These are phyloP conservation scores for Candida coquimbonensis DNA, from an alignment of 805 yeast genomes.

Conservation along the genomic window DNA sequence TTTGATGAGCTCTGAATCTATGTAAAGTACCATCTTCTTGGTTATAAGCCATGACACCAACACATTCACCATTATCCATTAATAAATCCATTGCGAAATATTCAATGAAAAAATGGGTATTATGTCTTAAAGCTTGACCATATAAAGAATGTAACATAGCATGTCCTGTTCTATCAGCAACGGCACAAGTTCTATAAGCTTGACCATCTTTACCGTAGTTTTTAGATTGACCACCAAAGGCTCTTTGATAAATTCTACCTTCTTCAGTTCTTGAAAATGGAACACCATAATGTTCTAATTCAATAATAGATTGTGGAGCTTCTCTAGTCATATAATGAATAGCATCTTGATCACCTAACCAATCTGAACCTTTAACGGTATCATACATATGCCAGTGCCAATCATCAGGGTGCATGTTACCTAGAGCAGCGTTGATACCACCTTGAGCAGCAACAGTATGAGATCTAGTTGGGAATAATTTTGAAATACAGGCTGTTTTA, in stretches of 20 bases:
- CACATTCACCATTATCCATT: conserved; percentile 93
- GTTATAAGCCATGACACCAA: conserved; percentile 95
- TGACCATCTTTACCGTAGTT: conserved; percentile 98
- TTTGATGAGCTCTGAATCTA: conserved; percentile 94
- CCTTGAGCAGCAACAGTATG: conserved; percentile 99
- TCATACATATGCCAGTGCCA: conserved; percentile 99
- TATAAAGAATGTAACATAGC: conserved; percentile 92
- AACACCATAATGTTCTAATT: conserved; percentile 96
- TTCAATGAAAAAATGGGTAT: conserved; percentile 97
- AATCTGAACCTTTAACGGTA: conserved; percentile 97
- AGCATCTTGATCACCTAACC: conserved; percentile 99
- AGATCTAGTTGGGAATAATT: conserved; percentile 95
- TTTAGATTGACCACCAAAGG: conserved; percentile 95
- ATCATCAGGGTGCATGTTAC: conserved; percentile 96
- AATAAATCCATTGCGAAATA: conserved; percentile 91
- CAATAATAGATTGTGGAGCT: conserved; percentile 93
- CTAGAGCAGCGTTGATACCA: conserved; percentile 98
- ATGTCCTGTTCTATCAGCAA: conserved; percentile 98
- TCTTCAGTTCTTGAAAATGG: conserved; percentile 96
- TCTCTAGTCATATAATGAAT: conserved; percentile 98
- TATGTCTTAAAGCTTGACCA: conserved; percentile 94
- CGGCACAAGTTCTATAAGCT: conserved; percentile 99
- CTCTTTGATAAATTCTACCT: conserved; percentile 97
- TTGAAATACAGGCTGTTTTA: conserved; percentile 96
- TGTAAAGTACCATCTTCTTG: conserved; percentile 98